A percentile compares a stretch with the other conserved stretches of the same genome.
phyloP scores from a whole-genome alignment of 441 rosid genomes.

The Erodium trifolium region DNA sequence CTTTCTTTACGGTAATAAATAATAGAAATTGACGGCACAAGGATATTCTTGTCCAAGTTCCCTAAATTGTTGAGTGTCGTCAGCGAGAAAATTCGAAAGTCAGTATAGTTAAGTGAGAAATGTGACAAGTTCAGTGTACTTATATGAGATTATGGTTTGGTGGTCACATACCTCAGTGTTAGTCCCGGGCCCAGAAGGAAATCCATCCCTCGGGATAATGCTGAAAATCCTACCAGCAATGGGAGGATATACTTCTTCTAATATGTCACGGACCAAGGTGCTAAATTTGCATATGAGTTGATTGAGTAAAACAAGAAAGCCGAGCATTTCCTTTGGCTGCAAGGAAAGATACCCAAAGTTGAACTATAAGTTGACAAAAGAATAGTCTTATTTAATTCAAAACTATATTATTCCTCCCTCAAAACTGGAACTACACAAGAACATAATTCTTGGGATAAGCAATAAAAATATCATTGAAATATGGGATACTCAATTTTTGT shows the following conservation, averaged over 20 bases:
- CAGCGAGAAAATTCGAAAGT: too few species aligned
- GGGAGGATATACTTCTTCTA: conserved; percentile 24
- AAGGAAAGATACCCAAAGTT: conserved; percentile 3
- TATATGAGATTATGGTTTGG: too few species aligned
- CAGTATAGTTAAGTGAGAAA: too few species aligned
- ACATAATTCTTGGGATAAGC: not conserved
- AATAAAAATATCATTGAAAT: too few species aligned
- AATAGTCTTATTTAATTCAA: not conserved
- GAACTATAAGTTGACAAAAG: not conserved
- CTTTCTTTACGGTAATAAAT: too few species aligned
- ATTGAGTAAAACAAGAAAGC: conserved; percentile 24
- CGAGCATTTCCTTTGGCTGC: conserved; percentile 25
- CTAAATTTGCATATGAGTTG: conserved; percentile 27
- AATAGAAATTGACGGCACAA: too few species aligned
- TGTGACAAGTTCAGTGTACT: too few species aligned
- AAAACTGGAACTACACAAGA: not conserved
- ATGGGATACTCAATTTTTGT: too few species aligned
- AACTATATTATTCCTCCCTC: not conserved
- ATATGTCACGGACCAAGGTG: conserved; percentile 17
- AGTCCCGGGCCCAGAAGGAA: conserved; percentile 20
- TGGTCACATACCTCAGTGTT: conserved; percentile 23
- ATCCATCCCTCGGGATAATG: conserved; percentile 19
- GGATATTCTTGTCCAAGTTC: too few species aligned
- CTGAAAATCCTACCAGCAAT: conserved; percentile 22
- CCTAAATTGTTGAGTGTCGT: too few species aligned